A percentile compares a stretch with the other conserved stretches of the same genome.
phyloP scores from a whole-genome alignment of 768 basidiomycete species.

The Lentinula detonsa region DNA sequence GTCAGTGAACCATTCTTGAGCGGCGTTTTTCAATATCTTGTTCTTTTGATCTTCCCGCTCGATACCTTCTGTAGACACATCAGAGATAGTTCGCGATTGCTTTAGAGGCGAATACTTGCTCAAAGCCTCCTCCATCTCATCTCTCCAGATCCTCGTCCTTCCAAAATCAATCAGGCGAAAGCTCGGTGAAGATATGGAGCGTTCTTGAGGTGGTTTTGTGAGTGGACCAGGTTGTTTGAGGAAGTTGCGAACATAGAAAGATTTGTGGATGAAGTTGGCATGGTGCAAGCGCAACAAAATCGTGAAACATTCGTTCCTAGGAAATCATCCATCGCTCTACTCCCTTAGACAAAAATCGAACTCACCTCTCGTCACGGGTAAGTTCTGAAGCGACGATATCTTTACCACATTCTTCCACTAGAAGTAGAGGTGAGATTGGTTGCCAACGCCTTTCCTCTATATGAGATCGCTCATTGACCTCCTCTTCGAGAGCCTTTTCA shows the following conservation, averaged over 20 bases:
- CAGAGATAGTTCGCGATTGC: not conserved
- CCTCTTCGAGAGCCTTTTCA: too few species aligned
- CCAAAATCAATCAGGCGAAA: constrained; percentile 52
- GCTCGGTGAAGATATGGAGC: constrained; percentile 21
- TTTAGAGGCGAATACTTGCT: not conserved
- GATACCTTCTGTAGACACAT: not conserved
- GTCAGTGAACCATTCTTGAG: not conserved
- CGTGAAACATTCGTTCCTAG: too few species aligned
- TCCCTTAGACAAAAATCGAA: too few species aligned
- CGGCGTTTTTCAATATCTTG: not conserved
- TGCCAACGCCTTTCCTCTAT: too few species aligned
- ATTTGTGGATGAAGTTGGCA: too few species aligned
- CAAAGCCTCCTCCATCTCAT: not conserved
- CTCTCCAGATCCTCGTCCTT: constrained; percentile 14
- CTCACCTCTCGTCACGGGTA: too few species aligned
- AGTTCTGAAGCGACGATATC: too few species aligned
- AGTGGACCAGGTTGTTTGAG: constrained; percentile 35
- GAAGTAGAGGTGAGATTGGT: too few species aligned
- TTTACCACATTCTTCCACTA: too few species aligned
- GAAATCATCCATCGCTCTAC: too few species aligned
- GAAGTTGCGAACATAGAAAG: constrained; percentile 31
- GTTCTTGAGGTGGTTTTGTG: constrained; percentile 21
- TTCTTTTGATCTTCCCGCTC: not conserved
- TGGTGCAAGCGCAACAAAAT: constrained; percentile 25
- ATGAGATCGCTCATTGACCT: too few species aligned